Evolutionary conservation across 345 rosid genomes (phyloP).

Genomic region (Limnanthes douglasii): DNA sequence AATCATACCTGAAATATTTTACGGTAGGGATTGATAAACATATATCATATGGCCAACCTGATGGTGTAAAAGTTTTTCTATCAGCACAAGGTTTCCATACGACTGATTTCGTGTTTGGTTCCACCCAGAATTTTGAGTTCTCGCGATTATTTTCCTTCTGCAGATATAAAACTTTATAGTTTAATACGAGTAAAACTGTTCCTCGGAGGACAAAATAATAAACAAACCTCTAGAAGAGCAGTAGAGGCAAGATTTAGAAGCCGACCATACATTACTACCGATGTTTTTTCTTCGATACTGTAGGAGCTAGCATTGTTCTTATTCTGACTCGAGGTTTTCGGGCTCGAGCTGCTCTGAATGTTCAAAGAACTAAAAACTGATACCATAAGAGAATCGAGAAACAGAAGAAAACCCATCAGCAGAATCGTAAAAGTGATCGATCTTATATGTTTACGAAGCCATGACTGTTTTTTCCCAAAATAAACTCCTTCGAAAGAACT

Average conservation of each 20-base stretch:
- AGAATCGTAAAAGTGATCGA: conserved; percentile 28
- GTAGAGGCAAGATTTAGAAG: conserved; percentile 55
- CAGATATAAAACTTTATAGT: conserved; percentile 1
- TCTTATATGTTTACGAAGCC: conserved; percentile 35
- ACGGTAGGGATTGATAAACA: background rate
- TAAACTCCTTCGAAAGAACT: conserved; percentile 30
- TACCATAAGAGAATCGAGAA: conserved; percentile 54
- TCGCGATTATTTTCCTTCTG: conserved; percentile 45
- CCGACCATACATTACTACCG: conserved; percentile 53
- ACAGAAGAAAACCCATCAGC: conserved; percentile 29
- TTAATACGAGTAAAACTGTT: background rate
- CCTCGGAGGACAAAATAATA: background rate
- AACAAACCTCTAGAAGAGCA: conserved; percentile 58
- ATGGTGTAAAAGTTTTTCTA: conserved; percentile 8
- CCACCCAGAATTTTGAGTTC: conserved; percentile 30
- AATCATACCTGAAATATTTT: too few species aligned
- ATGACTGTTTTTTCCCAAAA: conserved; percentile 34
- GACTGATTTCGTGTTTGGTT: conserved; percentile 34
- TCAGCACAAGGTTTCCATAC: conserved; percentile 81
- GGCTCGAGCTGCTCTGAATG: conserved; percentile 22
- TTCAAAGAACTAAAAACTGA: conserved; percentile 37
- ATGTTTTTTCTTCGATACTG: conserved; percentile 17
- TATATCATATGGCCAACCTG: background rate
- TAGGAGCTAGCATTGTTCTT: conserved; percentile 19
- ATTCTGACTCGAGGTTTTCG: conserved; percentile 10